Conservation (phyloP, 768 basidiomycete species). For the Hygrocybe coccinea region DNA sequence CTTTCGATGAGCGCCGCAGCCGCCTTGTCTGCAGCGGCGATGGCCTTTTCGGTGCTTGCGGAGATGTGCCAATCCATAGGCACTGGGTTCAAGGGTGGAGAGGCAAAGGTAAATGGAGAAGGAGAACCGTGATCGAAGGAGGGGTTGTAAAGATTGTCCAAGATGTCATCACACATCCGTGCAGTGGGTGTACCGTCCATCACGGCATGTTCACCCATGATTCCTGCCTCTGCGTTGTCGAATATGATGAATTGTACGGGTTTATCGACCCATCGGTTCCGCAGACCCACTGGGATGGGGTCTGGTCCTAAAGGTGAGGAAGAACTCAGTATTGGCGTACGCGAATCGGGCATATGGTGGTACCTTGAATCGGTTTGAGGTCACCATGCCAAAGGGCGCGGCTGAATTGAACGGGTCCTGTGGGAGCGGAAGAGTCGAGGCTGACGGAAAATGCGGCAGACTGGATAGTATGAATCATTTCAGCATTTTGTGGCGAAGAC, state of each 20-base stretch:
- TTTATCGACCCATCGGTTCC: slow-evolving; percentile 86
- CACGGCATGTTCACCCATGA: slow-evolving; percentile 90
- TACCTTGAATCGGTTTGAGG: slow-evolving; percentile 20
- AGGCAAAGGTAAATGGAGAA: slow-evolving; percentile 23
- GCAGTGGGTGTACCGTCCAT: slow-evolving; percentile 88
- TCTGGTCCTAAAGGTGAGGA: slow-evolving; percentile 15
- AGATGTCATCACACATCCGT: slow-evolving; percentile 64
- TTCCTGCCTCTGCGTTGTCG: slow-evolving; percentile 73
- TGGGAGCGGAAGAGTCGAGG: slow-evolving; percentile 61
- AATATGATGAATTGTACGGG: slow-evolving; percentile 83
- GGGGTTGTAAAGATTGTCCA: slow-evolving; percentile 53
- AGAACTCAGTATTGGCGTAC: not conserved
- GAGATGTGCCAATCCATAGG: slow-evolving; percentile 65
- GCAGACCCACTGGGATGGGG: slow-evolving; percentile 50
- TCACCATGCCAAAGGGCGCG: slow-evolving; percentile 82
- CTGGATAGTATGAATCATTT: slow-evolving; percentile 68
- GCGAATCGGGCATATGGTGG: not conserved
- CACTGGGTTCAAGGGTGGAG: slow-evolving; percentile 31
- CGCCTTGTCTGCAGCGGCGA: slow-evolving; percentile 50
- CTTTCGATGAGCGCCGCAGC: slow-evolving; percentile 54
- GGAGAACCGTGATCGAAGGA: slow-evolving; percentile 59
- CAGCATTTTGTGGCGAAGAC: slow-evolving; percentile 54
- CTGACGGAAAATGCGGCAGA: slow-evolving; percentile 82
- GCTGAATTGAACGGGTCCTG: slow-evolving; percentile 52
- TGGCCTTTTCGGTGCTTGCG: slow-evolving; percentile 43